Percentiles rank a stretch among this genome's conserved stretches.
phyloP scores from a whole-genome alignment of 441 rosid genomes.

The Theobroma grandiflorum region DNA sequence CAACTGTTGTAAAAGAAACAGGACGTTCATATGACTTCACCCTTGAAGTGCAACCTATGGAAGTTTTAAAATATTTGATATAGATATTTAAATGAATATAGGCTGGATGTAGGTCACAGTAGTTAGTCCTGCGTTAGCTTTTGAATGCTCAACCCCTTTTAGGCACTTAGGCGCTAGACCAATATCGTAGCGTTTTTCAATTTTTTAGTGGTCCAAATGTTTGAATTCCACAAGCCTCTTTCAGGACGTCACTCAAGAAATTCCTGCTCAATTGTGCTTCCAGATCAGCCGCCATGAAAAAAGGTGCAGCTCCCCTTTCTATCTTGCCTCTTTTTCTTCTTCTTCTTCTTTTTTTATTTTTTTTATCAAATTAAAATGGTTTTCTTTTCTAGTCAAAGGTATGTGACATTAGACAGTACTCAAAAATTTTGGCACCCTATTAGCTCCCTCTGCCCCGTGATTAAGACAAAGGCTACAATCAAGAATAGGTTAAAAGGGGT shows the following conservation, averaged over 20 bases:
- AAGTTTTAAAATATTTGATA: background rate
- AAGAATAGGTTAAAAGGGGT: background rate
- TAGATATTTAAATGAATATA: slow-evolving; percentile 9
- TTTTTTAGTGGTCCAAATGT: slow-evolving; percentile 29
- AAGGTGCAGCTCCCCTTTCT: background rate
- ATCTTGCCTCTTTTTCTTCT: background rate
- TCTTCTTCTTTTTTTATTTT: background rate
- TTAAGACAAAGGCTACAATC: background rate
- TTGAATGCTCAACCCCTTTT: background rate
- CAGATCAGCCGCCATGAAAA: slow-evolving; percentile 23
- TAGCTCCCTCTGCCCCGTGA: background rate
- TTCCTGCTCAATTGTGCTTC: background rate
- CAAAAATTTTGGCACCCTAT: background rate
- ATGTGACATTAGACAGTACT: slow-evolving; percentile 1
- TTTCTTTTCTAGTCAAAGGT: background rate
- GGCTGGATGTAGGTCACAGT: background rate
- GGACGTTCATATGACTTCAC: background rate
- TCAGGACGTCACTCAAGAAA: background rate
- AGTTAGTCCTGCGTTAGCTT: slow-evolving; percentile 21
- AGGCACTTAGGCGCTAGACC: slow-evolving; percentile 25
- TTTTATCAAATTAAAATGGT: slow-evolving; percentile 15
- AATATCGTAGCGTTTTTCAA: background rate
- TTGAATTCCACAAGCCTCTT: slow-evolving; percentile 19
- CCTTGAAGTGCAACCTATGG: slow-evolving; percentile 7
- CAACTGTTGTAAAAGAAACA: slow-evolving; percentile 1